Conservation (phyloP, 371 early-diverging fungal species). For the Lichtheimia corymbifera region DNA sequence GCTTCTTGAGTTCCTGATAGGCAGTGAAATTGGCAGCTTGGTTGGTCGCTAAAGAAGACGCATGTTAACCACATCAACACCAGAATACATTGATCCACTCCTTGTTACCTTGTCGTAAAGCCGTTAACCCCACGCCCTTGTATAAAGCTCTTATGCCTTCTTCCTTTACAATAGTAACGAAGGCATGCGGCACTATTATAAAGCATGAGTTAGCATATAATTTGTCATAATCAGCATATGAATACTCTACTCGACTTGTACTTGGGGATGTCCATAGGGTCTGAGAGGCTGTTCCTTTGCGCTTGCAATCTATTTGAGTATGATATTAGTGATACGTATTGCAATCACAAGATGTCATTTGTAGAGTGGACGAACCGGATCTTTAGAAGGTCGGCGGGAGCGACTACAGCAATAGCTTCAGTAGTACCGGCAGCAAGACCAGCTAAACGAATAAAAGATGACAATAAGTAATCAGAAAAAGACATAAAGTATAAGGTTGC, state of each 20-base stretch:
- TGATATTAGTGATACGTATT: not conserved
- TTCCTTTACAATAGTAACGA: constrained; percentile 89
- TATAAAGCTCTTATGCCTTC: constrained; percentile 91
- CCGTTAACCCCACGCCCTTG: constrained; percentile 94
- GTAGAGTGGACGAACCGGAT: constrained; percentile 80
- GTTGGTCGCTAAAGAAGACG: constrained; percentile 77
- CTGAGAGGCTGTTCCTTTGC: constrained; percentile 93
- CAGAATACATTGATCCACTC: not conserved
- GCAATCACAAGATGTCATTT: not conserved
- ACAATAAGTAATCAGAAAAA: not conserved
- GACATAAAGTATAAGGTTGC: not conserved
- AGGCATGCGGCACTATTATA: no score
- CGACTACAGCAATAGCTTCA: constrained; percentile 94
- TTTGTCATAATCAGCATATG: no score
- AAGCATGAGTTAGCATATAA: no score
- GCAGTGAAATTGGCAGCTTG: constrained; percentile 98
- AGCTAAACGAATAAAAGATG: constrained; percentile 50
- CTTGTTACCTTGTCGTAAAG: constrained; percentile 84
- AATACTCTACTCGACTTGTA: no score
- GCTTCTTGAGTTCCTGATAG: constrained; percentile 89
- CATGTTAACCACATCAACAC: not conserved
- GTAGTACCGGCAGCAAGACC: constrained; percentile 95
- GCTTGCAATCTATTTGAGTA: constrained; percentile 40
- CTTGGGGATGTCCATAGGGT: constrained; percentile 95
- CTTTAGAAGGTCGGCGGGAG: constrained; percentile 97